A percentile compares a stretch with the other conserved stretches of the same genome.
Conservation (phyloP, 2,329 filamentous ascomycete species). For the Basipetospora chlamydospora region DNA sequence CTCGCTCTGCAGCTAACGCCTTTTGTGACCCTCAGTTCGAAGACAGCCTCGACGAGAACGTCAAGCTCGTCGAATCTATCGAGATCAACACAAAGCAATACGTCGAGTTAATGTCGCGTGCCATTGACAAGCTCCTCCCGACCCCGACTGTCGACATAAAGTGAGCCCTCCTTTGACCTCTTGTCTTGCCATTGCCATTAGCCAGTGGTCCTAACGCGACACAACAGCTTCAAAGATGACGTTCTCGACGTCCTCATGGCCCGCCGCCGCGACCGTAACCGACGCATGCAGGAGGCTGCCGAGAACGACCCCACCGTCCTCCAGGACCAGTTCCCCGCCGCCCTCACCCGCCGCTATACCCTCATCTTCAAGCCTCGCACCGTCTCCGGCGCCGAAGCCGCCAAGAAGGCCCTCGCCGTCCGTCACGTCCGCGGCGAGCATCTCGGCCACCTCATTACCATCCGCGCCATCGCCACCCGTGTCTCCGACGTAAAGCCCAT, state of each 20-base stretch:
- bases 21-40: slow-evolving; percentile 58
- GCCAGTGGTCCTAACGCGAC: neutral
- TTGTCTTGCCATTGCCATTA: neutral
- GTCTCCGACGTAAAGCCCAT: slow-evolving; percentile 94
- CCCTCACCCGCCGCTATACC: slow-evolving; percentile 85
- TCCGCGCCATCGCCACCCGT: slow-evolving; percentile 93
- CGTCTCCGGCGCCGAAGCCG: slow-evolving; percentile 50
- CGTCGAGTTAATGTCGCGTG: slow-evolving; percentile 77
- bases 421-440: slow-evolving; percentile 87
- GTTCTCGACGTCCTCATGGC: slow-evolving; percentile 95
- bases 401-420: slow-evolving; percentile 62
- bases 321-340: slow-evolving; percentile 74
- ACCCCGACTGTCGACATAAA: slow-evolving; percentile 62
- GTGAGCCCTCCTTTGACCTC: slow-evolving; percentile 27
- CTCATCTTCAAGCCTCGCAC: slow-evolving; percentile 89
- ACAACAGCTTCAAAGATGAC: slow-evolving; percentile 81
- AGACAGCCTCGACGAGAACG: slow-evolving; percentile 48
- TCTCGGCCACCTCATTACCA: slow-evolving; percentile 81
- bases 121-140: slow-evolving; percentile 78
- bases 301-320: slow-evolving; percentile 52
- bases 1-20: slow-evolving; percentile 10
- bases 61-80: slow-evolving; percentile 69
- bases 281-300: slow-evolving; percentile 53
- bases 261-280: slow-evolving; percentile 75
- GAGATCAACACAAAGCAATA: slow-evolving; percentile 91